Evolutionary conservation across 192 early-diverging fungal species (phyloP), one percentile per base, ranked within the genome.

Genomic region (Coemansia sp.): DNA sequence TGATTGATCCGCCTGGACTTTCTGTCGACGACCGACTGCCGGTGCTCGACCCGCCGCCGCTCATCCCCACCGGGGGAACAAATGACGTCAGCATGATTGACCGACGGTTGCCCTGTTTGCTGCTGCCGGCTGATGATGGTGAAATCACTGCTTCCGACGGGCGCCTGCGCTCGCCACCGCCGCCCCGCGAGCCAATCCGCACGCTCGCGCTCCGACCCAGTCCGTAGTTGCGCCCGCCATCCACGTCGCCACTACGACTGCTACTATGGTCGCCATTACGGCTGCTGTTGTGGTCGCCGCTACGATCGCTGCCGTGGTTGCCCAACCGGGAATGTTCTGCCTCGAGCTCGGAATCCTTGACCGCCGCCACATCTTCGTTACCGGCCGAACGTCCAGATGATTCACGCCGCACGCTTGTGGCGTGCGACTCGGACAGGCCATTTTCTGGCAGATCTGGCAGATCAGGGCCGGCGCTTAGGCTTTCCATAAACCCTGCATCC

Each of bases 41-140:
- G 56, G 14, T 68, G 58, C 60, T 69, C 50, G 66, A 59, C 4
- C 68, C 73, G 23, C 54, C 62, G 49, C 73, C 62, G 50, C 67
- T 56, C 60, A 65, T 67, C 2, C 67, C 63, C 23, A 80, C 77
- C 0, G 77, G 77, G 17, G 77, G 77, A 7, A 73, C 71, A 62
- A 80, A 80, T 12, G 77, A 80, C 9, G 77, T 80, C 21, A 80
- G 69, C 72, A 80, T 67, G 5, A 80, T 80, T 1, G 77, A 80
- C 23, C 77, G 67, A 4, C 77, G 60, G 58, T 80, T 80, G 2
- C 43, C 35, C 62, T 62, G 63, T 35, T 70, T 76, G 38, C 24
- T 49, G 25, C 32, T 49, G 5, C 49, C 55, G 4, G 22, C 61
- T 8, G 66, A 48, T 1, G 49, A 58, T n/a, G 72, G 35, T 0